phyloP scores from a whole-genome alignment of 2,329 filamentous ascomycete genomes.

The Sarocladium oryzae region DNA sequence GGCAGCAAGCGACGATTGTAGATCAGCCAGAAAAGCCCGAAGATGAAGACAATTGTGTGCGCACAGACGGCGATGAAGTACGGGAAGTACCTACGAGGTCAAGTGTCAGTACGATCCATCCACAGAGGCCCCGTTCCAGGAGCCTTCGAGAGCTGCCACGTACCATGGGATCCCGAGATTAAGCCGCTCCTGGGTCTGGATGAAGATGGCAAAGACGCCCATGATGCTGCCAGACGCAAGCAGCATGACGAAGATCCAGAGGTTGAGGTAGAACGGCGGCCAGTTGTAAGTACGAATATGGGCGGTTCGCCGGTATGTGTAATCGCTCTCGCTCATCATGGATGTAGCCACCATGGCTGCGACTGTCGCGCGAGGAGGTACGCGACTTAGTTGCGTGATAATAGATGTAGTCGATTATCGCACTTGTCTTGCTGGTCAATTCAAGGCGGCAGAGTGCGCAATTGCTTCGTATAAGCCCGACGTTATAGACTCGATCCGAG shows the following conservation, averaged over 20 bases:
- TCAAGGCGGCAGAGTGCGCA: background rate
- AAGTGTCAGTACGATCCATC: background rate
- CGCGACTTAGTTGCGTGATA: too few relatives aligned
- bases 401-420: too few relatives aligned
- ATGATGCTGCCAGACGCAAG: constrained; percentile 51
- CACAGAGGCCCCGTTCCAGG: too few relatives aligned
- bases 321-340: constrained; percentile 32
- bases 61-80: constrained; percentile 55
- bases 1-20: constrained; percentile 54
- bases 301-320: constrained; percentile 32
- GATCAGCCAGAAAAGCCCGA: constrained; percentile 57
- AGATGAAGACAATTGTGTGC: constrained; percentile 61
- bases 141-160: constrained; percentile 15
- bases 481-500: too few relatives aligned
- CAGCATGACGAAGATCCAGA: constrained; percentile 63
- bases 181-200: constrained; percentile 51
- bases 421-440: too few relatives aligned
- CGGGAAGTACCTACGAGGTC: constrained; percentile 52
- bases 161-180: constrained; percentile 54
- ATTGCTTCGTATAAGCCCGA: background rate
- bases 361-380: background rate
- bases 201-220: constrained; percentile 55
- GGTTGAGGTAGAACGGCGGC: constrained; percentile 60
- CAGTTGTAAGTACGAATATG: constrained; percentile 57
- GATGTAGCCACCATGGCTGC: constrained; percentile 24